Base-by-base conservation (phyloP, 768 basidiomycete genomes). In the Tulasnella sp. region DNA sequence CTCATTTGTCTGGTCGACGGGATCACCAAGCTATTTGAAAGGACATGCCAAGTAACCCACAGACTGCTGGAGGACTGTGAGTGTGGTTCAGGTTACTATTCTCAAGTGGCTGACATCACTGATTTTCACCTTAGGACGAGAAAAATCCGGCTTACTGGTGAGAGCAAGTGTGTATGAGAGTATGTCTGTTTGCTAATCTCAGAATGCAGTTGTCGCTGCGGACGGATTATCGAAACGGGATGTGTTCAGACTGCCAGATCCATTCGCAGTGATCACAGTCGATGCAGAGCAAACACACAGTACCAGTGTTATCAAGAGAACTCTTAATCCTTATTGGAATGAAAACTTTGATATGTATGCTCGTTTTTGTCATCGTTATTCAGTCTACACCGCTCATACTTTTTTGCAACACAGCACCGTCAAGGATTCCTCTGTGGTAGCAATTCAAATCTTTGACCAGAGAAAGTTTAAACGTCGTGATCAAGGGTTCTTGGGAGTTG, bases 381-480 rank as follows among this genome's bases (percentile, higher is more conserved):
- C 27, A 43, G 22, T 37, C 27, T 9, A 40, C 37, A 42, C 25
- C 29, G 27, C 37, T 28, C 41, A 47, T 25, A 20, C 43, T 6
- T 19, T 25, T 49, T 53, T 25, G 34, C 47, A 57, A 9, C 49
- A 22, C 59, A 96, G 92, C 58, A 86, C 77, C 45, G 93, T 95
- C 63, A 93, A 91, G 65, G 95, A 99, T 59, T 89, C 87, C n/a
- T 96, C 92, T 15, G 87, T 98, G 42, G 78, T 99, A 53, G 89
- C 90, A 4, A 92, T 98, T 1, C 95, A 99, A 68, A 95, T 98
- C 60, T 98, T 98, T 59, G 95, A 99, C 68, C 93, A 98, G 67
- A 81, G 90, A 66, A 99, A 99, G 69, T 98, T 98, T 72, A 99
- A 99, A 74, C 76, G 86, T 67, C 81, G 83, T 61, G 95, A 99